Conservation (phyloP, 352 stramenopile species). For the Phytopythium litorale region DNA sequence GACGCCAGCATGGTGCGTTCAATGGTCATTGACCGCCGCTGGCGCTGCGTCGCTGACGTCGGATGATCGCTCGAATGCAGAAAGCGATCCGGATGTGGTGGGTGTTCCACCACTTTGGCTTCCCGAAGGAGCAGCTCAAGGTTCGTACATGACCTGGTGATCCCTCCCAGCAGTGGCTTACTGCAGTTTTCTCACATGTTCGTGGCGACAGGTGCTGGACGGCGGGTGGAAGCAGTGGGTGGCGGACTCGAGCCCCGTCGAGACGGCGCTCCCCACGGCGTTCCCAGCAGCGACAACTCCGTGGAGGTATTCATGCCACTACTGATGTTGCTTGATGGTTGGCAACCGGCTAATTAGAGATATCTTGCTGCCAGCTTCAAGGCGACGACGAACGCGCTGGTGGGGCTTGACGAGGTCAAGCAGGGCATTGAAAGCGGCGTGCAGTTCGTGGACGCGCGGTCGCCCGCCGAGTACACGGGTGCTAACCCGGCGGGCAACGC, state of each 20-base stretch:
- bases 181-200: neutral
- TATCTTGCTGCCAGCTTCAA: slow-evolving; percentile 5
- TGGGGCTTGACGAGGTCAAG: slow-evolving; percentile 25
- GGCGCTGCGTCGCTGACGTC: neutral
- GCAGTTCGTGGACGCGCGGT: slow-evolving; percentile 34
- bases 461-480: slow-evolving; percentile 26
- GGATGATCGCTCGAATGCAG: slow-evolving; percentile 12
- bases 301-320: neutral
- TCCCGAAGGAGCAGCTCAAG: slow-evolving; percentile 72
- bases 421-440: slow-evolving; percentile 23
- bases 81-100: slow-evolving; percentile 73
- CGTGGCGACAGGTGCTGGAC: slow-evolving; percentile 45
- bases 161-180: neutral
- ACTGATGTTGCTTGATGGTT: neutral
- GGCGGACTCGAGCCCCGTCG: slow-evolving; percentile 38
- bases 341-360: neutral
- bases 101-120: slow-evolving; percentile 75
- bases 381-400: slow-evolving; percentile 14
- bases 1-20: slow-evolving; percentile 49
- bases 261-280: slow-evolving; percentile 11
- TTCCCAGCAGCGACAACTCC: slow-evolving; percentile 2
- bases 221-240: slow-evolving; percentile 71
- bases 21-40: neutral
- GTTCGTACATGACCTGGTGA: slow-evolving; percentile 8
- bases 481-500: slow-evolving; percentile 24